These are phyloP conservation scores for Penicillium coffeae DNA, from an alignment of 495 filamentous ascomycete species.

Conservation along the genomic window DNA sequence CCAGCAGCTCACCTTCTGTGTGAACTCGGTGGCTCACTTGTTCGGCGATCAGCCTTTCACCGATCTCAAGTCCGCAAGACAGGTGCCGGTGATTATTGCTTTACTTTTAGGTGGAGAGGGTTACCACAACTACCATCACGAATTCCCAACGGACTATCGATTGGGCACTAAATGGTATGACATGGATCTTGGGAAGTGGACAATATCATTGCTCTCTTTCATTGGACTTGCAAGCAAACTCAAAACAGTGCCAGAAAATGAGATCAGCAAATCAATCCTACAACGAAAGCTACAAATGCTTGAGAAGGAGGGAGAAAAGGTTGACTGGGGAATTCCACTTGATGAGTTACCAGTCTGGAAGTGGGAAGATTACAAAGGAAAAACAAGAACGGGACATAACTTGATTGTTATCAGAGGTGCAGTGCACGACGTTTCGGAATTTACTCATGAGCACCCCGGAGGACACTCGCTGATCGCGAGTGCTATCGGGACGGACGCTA, in stretches of 20 bases:
- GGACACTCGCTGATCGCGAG: conserved; percentile 84
- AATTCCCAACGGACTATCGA: conserved; percentile 95
- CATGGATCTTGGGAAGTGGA: conserved; percentile 98
- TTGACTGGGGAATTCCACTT: conserved; percentile 90
- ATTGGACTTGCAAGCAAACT: conserved; percentile 86
- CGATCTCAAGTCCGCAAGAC: conserved; percentile 89
- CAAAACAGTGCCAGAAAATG: conserved; percentile 90
- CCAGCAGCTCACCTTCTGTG: conserved; percentile 95
- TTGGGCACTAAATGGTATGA: conserved; percentile 94
- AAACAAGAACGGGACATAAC: conserved; percentile 76
- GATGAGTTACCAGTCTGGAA: conserved; percentile 57
- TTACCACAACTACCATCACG: conserved; percentile 98
- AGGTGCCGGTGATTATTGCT: conserved; percentile 74
- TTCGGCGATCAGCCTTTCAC: conserved; percentile 95
- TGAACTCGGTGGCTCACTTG: conserved; percentile 97
- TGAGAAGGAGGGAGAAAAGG: conserved; percentile 77
- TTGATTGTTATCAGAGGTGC: conserved; percentile 83
- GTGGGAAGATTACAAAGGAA: conserved; percentile 85
- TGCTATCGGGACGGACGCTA: conserved; percentile 90
- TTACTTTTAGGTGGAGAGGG: conserved; percentile 60
- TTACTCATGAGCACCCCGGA: conserved; percentile 91
- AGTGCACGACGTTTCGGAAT: conserved; percentile 84
- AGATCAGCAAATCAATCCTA: conserved; percentile 93
- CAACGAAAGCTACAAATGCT: conserved; percentile 96
- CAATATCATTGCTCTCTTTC: conserved; percentile 85